Percentiles rank a stretch among this genome's conserved stretches.
Conservation (phyloP, 2,329 filamentous ascomycete species). For the Basipetospora chlamydospora region DNA sequence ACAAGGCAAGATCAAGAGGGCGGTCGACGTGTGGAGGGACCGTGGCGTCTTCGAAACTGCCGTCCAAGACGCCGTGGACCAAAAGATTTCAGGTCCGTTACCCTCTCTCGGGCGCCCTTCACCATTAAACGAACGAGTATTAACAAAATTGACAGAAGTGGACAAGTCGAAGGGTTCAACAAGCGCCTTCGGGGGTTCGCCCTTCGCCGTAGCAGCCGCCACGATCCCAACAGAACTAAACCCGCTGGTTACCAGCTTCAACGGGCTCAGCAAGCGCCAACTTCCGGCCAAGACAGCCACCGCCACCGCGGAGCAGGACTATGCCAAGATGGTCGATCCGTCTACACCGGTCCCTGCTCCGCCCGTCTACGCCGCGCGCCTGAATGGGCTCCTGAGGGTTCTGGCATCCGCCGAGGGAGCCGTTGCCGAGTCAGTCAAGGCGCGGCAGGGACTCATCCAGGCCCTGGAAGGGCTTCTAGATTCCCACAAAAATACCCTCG, state of each 20-base stretch:
- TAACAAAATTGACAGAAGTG: slow-evolving; percentile 31
- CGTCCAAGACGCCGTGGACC: slow-evolving; percentile 70
- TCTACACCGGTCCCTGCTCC: slow-evolving; percentile 56
- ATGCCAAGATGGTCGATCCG: slow-evolving; percentile 67
- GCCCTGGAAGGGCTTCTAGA: slow-evolving; percentile 73
- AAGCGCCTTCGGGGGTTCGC: slow-evolving; percentile 32
- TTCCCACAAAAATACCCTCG: slow-evolving; percentile 54
- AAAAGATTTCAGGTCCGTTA: slow-evolving; percentile 55
- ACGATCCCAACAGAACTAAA: slow-evolving; percentile 62
- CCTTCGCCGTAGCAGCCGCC: slow-evolving; percentile 43
- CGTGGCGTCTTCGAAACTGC: slow-evolving; percentile 68
- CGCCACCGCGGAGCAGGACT: slow-evolving; percentile 64
- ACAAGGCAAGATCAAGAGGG: slow-evolving; percentile 73
- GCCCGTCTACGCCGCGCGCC: slow-evolving; percentile 79
- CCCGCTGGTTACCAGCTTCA: slow-evolving; percentile 59
- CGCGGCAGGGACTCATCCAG: slow-evolving; percentile 60
- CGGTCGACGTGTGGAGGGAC: slow-evolving; percentile 89
- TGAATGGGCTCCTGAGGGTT: slow-evolving; percentile 79
- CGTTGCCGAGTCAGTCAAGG: slow-evolving; percentile 78
- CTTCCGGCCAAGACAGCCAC: slow-evolving; percentile 52
- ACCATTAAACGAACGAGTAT: no score
- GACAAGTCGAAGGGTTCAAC: slow-evolving; percentile 42
- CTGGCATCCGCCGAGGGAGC: slow-evolving; percentile 80
- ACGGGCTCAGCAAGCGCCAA: slow-evolving; percentile 58
- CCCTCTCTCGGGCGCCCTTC: background rate